A percentile compares a stretch with the other conserved stretches of the same genome.
Evolutionary conservation across 2,329 filamentous ascomycete species (phyloP).

Genomic region (Coleophoma crateriformis): DNA sequence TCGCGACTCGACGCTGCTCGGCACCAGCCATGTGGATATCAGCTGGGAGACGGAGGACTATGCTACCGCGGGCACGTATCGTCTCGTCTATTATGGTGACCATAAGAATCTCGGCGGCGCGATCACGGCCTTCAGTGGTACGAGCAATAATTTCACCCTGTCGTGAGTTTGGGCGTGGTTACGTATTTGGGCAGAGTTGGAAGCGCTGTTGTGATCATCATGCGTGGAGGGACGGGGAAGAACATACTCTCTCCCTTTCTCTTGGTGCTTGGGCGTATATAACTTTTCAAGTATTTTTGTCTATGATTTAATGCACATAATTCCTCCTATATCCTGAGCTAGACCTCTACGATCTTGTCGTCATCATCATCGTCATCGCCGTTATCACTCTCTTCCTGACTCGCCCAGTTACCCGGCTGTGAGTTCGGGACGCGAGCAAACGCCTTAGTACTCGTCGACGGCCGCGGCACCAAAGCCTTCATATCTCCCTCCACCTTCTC

Average conservation of each 20-base stretch:
- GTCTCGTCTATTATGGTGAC: conserved; percentile 80
- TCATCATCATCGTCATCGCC: conserved; percentile 25
- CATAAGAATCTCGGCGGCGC: conserved; percentile 57
- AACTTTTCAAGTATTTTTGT: background rate
- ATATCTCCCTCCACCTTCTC: conserved; percentile 23
- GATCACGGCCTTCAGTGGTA: conserved; percentile 64
- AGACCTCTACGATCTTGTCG: conserved; percentile 28
- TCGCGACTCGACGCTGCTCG: conserved; percentile 61
- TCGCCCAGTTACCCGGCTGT: conserved; percentile 4
- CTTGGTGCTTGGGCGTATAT: too few species aligned
- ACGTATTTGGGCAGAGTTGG: background rate
- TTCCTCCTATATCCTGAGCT: conserved; percentile 1
- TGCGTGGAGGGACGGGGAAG: too few species aligned
- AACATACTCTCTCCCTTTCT: too few species aligned
- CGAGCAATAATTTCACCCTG: conserved; percentile 35
- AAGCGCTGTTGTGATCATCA: background rate
- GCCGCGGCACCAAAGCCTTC: conserved; percentile 14
- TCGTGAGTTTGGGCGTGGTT: conserved; percentile 2
- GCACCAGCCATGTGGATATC: conserved; percentile 71
- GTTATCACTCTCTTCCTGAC: conserved; percentile 16
- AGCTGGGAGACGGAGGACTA: conserved; percentile 68
- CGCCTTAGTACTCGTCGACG: background rate
- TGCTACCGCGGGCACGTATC: conserved; percentile 61
- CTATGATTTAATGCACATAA: background rate
- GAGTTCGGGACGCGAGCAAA: conserved; percentile 5